Percentiles rank a stretch among this genome's conserved stretches.
phyloP scores from a whole-genome alignment of 768 basidiomycete genomes.

The Lactarius pseudohatsudake region DNA sequence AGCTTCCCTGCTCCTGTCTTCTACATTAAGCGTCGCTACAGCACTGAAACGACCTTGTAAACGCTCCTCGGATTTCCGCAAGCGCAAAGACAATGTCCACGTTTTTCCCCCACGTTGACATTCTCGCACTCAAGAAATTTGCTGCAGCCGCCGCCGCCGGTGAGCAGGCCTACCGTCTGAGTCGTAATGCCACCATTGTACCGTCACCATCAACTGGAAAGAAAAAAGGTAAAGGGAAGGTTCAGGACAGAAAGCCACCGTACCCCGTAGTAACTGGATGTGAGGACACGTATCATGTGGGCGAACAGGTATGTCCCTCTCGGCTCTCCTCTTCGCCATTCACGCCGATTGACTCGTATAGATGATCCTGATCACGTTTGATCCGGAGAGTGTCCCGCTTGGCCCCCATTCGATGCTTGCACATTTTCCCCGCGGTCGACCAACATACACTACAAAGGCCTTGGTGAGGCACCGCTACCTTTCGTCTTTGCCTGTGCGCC shows the following conservation, averaged over 20 bases:
- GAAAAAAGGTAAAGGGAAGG: constrained; percentile 23
- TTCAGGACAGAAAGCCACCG: constrained; percentile 18
- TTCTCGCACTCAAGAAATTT: constrained; percentile 33
- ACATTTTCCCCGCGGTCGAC: constrained; percentile 36
- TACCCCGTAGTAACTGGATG: constrained; percentile 31
- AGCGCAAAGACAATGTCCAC: constrained; percentile 23
- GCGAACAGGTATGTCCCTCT: constrained; percentile 33
- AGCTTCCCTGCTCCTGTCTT: constrained; percentile 1
- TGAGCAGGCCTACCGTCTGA: constrained; percentile 30
- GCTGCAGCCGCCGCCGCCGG: constrained; percentile 32
- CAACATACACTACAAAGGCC: constrained; percentile 34
- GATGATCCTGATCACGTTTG: constrained; percentile 37
- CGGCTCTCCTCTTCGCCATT: background rate
- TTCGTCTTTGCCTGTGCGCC: constrained; percentile 1
- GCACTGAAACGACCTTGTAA: background rate
- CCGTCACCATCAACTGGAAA: constrained; percentile 4
- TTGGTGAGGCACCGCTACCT: constrained; percentile 29
- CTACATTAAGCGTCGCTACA: background rate
- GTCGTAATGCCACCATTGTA: constrained; percentile 19
- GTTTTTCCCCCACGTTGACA: constrained; percentile 35
- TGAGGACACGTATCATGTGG: constrained; percentile 34
- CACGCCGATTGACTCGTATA: constrained; percentile 7
- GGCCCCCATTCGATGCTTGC: constrained; percentile 36
- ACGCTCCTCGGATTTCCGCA: constrained; percentile 4
- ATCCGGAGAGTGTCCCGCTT: constrained; percentile 33